Conservation (phyloP, 495 filamentous ascomycete genomes). For the Penicillium pulvis region DNA sequence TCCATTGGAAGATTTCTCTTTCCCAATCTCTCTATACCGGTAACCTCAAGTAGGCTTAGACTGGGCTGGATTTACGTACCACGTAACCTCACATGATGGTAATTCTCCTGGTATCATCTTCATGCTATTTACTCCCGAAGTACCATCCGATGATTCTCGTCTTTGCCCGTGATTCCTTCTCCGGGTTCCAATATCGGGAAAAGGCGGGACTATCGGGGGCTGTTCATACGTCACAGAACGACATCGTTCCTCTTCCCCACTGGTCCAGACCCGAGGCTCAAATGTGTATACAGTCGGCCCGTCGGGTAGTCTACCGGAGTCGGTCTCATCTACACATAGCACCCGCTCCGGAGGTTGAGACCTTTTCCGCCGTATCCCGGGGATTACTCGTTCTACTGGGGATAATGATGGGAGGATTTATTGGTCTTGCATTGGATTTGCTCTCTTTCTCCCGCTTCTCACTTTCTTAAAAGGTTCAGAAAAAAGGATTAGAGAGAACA, state of each 20-base stretch:
- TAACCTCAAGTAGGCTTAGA: conserved; percentile 6
- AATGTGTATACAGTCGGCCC: conserved; percentile 17
- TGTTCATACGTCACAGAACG: conserved; percentile 13
- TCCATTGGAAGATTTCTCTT: background rate
- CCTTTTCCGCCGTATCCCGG: conserved; percentile 21
- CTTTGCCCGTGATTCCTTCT: conserved; percentile 8
- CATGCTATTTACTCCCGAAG: background rate
- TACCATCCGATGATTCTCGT: conserved; percentile 27
- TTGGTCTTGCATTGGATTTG: background rate
- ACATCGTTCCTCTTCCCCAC: conserved; percentile 9
- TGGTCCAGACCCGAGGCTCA: conserved; percentile 15
- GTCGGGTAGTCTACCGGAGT: conserved; percentile 8
- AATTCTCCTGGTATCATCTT: background rate
- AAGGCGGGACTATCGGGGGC: conserved; percentile 16
- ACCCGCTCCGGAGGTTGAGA: conserved; percentile 20
- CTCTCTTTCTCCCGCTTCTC: background rate
- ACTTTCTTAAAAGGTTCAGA: background rate
- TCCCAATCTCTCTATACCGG: conserved; percentile 1
- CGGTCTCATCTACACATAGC: background rate
- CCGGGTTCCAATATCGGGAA: conserved; percentile 17
- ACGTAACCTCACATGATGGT: background rate
- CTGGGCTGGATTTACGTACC: background rate
- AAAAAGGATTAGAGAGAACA: background rate
- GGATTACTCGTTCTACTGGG: background rate
- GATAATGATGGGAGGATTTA: background rate